Evolutionary conservation across 352 stramenopile genomes (phyloP), one percentile per base, ranked within the genome.

Genomic region (Globisporangium orthogonon): DNA sequence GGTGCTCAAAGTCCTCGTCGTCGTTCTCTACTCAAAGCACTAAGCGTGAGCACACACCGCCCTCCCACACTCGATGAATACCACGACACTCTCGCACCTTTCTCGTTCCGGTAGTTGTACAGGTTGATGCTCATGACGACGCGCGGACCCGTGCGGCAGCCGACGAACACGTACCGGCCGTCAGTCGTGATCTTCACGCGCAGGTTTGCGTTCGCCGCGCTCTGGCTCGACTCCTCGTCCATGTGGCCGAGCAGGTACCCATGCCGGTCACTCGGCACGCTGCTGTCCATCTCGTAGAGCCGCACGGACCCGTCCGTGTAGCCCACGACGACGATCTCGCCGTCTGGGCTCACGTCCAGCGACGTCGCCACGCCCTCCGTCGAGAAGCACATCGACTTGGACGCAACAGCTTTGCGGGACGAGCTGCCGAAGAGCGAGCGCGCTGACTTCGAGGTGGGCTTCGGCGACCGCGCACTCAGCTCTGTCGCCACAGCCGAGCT

Each of bases 281-380:
- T 89, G 65, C 84, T 91, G 62, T 94, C 82, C 78, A 92, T 89
- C 60, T 92, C 84, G 49, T 88, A 94, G 17, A 94, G 64, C 2
- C 82, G 68, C 33, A 94, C 76, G 0, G 82, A 90, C 4, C 82
- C 84, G 47, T 94, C 82, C 2, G 71, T 86, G 59, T 91, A 92
- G 13, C 78, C 84, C 13, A 86, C 82, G n/a, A 94, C 73, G 48
- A 94, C 71, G 53, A 86, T 89, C 52, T 94, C 80, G 4, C 84
- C 84, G 40, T 92, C 82, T 1, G 82, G 82, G 10, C 65, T 88
- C 49, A 88, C 80, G 41, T 94, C 84, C 14, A 94, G 35, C 35
- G 82, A 88, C 39, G 78, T 88, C 2, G 79, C 84, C 1, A 90
- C 71, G 37, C 71, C 73, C 60, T 91, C 80, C 0, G 79, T 91